Evolutionary conservation across 129 eudicot species (phyloP).

Genomic region (Artemisia annua): DNA sequence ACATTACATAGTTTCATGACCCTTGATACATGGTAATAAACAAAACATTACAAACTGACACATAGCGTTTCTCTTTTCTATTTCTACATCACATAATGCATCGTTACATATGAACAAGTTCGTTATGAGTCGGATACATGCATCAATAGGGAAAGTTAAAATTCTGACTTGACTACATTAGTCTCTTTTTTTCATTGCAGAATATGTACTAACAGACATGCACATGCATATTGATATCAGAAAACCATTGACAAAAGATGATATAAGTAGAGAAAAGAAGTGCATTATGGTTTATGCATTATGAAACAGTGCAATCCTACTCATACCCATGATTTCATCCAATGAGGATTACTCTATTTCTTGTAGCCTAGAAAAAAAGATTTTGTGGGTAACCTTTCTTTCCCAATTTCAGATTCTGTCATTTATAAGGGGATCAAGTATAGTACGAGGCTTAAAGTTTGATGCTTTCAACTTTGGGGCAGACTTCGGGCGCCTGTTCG

Average conservation of each 20-base stretch:
- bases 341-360: conserved; percentile 12
- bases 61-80: conserved; percentile 4
- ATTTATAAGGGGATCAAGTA: neutral
- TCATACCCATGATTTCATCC: conserved; percentile 31
- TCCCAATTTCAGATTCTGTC: neutral
- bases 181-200: conserved; percentile 12
- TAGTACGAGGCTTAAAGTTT: neutral
- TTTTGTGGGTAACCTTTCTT: conserved; percentile 28
- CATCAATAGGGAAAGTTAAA: conserved; percentile 19
- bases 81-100: conserved; percentile 19
- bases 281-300: neutral
- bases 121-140: conserved; percentile 24
- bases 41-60: no score
- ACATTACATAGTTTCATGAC: no score
- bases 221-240: conserved; percentile 22
- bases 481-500: no score
- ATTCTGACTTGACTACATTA: conserved; percentile 13
- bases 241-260: conserved; percentile 27
- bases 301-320: conserved; percentile 27
- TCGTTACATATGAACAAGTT: conserved; percentile 29
- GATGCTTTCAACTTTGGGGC: neutral
- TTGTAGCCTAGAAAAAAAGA: conserved; percentile 7
- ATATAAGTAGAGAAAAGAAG: neutral
- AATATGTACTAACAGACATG: conserved; percentile 24
- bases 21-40: no score